phyloP scores from a whole-genome alignment of 345 rosid genomes.

The Aquilaria yunnanensis region DNA sequence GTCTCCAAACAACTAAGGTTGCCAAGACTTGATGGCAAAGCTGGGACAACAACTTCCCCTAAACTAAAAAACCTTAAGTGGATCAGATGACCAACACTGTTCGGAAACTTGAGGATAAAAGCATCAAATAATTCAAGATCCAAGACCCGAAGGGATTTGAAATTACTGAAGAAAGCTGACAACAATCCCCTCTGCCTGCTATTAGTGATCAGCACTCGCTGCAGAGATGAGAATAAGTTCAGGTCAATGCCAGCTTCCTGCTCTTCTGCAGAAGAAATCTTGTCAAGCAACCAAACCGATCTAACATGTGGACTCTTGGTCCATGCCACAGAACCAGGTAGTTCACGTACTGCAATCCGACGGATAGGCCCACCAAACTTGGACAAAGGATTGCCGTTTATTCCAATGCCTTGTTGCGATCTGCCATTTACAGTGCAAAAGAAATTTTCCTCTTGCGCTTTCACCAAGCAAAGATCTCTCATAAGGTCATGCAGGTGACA shows the following conservation, averaged over 20 bases:
- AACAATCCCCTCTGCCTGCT: not conserved
- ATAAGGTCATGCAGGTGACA: constrained; percentile 21
- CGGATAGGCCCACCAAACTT: constrained; percentile 11
- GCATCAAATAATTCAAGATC: constrained; percentile 13
- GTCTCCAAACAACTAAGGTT: constrained; percentile 22
- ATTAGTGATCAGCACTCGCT: not conserved
- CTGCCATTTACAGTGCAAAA: constrained; percentile 3
- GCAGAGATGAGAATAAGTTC: too few relatives aligned
- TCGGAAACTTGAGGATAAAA: constrained; percentile 8
- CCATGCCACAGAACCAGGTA: too few relatives aligned
- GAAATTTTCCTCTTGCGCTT: constrained; percentile 22
- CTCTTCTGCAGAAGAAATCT: constrained; percentile 1
- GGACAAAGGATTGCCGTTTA: not conserved
- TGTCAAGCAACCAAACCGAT: constrained; percentile 28
- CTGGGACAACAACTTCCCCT: not conserved
- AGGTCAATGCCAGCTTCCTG: too few relatives aligned
- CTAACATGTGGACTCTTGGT: constrained; percentile 19
- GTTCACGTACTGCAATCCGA: constrained; percentile 20
- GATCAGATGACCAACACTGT: constrained; percentile 26
- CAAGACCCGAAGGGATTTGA: constrained; percentile 23
- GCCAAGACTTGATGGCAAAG: constrained; percentile 21
- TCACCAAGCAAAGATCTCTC: constrained; percentile 16
- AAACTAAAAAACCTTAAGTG: constrained; percentile 28
- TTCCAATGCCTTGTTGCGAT: not conserved
- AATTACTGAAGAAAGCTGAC: constrained; percentile 8